Base-by-base conservation (phyloP, 257 asterid genomes). In the Voacanga thouarsii region DNA sequence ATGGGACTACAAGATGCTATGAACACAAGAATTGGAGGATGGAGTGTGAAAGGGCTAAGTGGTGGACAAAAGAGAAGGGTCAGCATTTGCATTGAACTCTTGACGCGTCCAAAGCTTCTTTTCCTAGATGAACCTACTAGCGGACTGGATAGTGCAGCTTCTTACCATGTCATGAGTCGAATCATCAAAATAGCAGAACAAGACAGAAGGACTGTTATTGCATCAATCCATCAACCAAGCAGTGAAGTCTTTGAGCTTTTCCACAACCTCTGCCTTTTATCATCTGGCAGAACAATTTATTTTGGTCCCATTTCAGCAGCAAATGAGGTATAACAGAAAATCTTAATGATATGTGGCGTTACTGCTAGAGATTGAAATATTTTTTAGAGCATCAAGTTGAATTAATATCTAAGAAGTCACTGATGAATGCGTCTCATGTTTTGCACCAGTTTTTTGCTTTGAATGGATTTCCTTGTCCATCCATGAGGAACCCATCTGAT, bases 101-200 rank as follows among this genome's bases (percentile, higher is more conserved):
- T 90, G 68, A 88, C 86, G 4, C 82, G 89, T 0, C 94, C 94
- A 1, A 85, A 80, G 21, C 88, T 90, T 41, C 80, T 89, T 0
- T 89, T 90, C 30, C 89, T 88, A 1, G 90, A 88, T 21, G 92
- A 89, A 77, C 94, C 90, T 6, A 88, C 94, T 0, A 89, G 89
- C 3, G 56, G 56, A 0, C 3, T 50, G 15, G 56, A 50, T 14
- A 50, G 56, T 50, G 56, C 56, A 50, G 88, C 90, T 1, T 86
- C 92, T 39, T 88, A 86, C 83, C 89, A 88, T 73, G 89, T 88
- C 39, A 85, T 88, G 89, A 88, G 65, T 21, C 83, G 84, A 16
- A 85, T 88, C 1, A 82, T 84, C 41, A 86, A 83, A 53, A 80
- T 84, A 47, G 89, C 89, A 10, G 50, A 51, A 78, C 37, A 44